Evolutionary conservation across 495 filamentous ascomycete genomes (phyloP), one percentile per base, ranked within the genome.

Genomic region (Trichoderma gamsii): DNA sequence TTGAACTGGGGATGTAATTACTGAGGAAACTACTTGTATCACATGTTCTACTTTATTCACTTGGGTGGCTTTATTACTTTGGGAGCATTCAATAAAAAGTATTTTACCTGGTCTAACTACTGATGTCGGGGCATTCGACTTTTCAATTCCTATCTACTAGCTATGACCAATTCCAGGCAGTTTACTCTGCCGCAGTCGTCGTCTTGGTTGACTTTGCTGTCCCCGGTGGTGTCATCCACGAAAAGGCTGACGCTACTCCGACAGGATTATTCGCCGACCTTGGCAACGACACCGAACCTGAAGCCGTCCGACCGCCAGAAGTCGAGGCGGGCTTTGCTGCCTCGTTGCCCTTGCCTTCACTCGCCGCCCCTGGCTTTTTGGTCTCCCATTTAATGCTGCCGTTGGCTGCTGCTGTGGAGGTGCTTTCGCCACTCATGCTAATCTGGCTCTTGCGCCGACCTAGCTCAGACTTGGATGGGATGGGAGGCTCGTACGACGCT

Each of bases 221-320:
- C 59, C 65, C 71, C 49, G 75, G 69, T 41, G 76, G 67, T 38
- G 74, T 81, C 78, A 97, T 87, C 93, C 93, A 99, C n/a, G 90
- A 85, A 81, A 99, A 99, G 16, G 95, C 95, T 29, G 92, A 94
- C n/a, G 91, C 95, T 44, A 91, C 89, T 13, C 95, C 95, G 49
- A 97, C 82, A 3, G 95, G 93, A 15, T 66, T 61, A 75, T 97
- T 76, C 44, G 78, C 77, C 11, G 82, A 78, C 71, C 79, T 76
- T 61, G 80, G 78, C 59, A 78, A 21, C 32, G 43, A 21, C 65
- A n/a, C 70, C 51, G 68, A 71, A 59, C 63, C 72, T 72, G 70
- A 56, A 73, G 81, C 72, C 73, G 72, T 72, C 71, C 76, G 72
- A 66, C 69, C 67, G 67, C 63, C 65, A 27, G 32, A 38, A 44